Evolutionary conservation across 176 grass and related monocot genomes (phyloP), one percentile per base, ranked within the genome.

Genomic region (Aechmea fasciata): DNA sequence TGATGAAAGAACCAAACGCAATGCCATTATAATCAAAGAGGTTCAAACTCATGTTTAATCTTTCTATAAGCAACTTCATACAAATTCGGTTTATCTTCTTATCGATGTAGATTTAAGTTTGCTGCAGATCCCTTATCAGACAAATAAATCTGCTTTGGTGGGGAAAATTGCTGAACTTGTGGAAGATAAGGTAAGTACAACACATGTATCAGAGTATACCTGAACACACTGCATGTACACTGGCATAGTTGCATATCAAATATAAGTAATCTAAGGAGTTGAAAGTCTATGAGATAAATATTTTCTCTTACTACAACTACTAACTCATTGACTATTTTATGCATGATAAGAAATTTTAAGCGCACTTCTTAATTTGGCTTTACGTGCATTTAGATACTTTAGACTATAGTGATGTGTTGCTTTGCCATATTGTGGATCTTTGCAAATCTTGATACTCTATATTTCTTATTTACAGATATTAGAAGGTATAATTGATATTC

Each of bases 401-500:
- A 59, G 14, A 59, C 6, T 59, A 20, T 18, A 14, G 19, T 14
- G 54, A 19, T 17, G 10, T 59, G 14, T 18, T 17, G 54, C 19
- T 17, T 59, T 59, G 54, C 20, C 4, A 9, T 19, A 59, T 59
- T 17, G 13, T 15, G 19, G 15, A 55, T 59, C 54, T 59, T 17
- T 59, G 54, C 14, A 59, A 59, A 41, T 41, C 33, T 41, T 41
- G 33, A 41, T 41, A 3, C 33, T 41, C 33, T 41, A 41, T 41
- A 41, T 41, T 7, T 41, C 33, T 41, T 41, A 41, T 41, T 9
- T 72, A 14, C 79, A 97, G 93, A 81, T 87, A 62, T 77, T 97
- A 68, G 93, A 97, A 76, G 93, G 93, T 61, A 97, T 97, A 48
- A 97, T 79, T 82, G 93, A 97, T 78, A 97, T 97, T 74, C 76